Percentiles rank a stretch among this genome's conserved stretches.
phyloP scores from a whole-genome alignment of 768 basidiomycete species.

The Kondoa malvinella region DNA sequence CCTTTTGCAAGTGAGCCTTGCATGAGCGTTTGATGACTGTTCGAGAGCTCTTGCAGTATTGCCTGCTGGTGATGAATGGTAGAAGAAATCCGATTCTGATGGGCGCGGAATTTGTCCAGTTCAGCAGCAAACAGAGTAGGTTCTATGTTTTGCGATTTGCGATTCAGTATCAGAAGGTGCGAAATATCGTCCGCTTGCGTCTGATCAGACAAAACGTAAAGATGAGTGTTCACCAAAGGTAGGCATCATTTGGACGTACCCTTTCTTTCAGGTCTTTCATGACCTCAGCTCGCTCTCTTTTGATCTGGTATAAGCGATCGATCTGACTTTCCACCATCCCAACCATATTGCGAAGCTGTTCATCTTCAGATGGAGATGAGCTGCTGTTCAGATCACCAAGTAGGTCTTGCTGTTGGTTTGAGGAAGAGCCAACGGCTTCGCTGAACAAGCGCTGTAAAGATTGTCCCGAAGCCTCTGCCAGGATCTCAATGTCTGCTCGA shows the following conservation, averaged over 20 bases:
- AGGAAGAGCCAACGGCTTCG: conserved; percentile 48
- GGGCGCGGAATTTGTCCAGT: conserved; percentile 86
- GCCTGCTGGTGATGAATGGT: conserved; percentile 62
- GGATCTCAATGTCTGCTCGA: conserved; percentile 45
- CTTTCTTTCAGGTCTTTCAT: conserved; percentile 92
- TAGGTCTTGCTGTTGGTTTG: conserved; percentile 32
- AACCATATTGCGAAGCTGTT: conserved; percentile 50
- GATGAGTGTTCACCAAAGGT: conserved; percentile 42
- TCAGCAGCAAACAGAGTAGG: conserved; percentile 78
- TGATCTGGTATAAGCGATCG: conserved; percentile 60
- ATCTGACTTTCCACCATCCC: conserved; percentile 62
- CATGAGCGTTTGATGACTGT: conserved; percentile 56
- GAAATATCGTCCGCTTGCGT: conserved; percentile 86
- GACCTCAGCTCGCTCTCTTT: conserved; percentile 65
- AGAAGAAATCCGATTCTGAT: conserved; percentile 60
- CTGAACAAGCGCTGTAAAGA: conserved; percentile 31
- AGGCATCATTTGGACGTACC: too few species aligned
- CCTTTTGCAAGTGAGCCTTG: conserved; percentile 52
- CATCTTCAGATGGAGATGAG: conserved; percentile 46
- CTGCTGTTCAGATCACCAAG: conserved; percentile 26
- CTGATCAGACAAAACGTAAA: background rate
- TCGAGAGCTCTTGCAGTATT: conserved; percentile 54
- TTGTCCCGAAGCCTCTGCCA: conserved; percentile 44
- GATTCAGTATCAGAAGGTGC: conserved; percentile 74
- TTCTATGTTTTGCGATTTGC: conserved; percentile 65